A percentile compares a stretch with the other conserved stretches of the same genome.
Conservation (phyloP, 2,329 filamentous ascomycete species). For the Xylariaceae sp. region DNA sequence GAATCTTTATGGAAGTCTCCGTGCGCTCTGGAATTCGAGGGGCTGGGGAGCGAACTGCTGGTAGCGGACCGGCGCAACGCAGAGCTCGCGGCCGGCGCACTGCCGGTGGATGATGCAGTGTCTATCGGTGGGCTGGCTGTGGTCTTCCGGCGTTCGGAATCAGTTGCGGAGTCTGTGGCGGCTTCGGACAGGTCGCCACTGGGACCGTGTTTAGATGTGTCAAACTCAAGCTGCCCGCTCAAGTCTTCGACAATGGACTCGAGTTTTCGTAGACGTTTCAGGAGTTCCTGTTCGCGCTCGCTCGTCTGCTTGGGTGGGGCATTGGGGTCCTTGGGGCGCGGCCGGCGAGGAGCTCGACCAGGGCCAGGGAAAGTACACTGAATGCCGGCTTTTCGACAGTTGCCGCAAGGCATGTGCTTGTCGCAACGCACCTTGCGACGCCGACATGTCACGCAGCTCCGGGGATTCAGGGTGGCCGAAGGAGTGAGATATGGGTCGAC, state of each 20-base stretch:
- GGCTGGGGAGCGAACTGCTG: slow-evolving; percentile 22
- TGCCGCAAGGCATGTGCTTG: slow-evolving; percentile 70
- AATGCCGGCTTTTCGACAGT: slow-evolving; percentile 65
- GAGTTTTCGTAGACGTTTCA: slow-evolving; percentile 66
- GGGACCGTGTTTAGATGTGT: slow-evolving; percentile 36
- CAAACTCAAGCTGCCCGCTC: slow-evolving; percentile 58
- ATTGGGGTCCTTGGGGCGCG: slow-evolving; percentile 59
- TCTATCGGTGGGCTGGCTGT: slow-evolving; percentile 19
- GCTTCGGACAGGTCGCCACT: slow-evolving; percentile 38
- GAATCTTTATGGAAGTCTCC: slow-evolving; percentile 49
- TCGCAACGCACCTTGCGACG: slow-evolving; percentile 67
- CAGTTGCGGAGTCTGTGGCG: slow-evolving; percentile 21
- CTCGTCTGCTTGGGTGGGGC: slow-evolving; percentile 53
- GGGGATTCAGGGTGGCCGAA: slow-evolving; percentile 28
- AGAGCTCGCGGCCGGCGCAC: slow-evolving; percentile 14
- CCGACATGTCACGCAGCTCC: slow-evolving; percentile 47
- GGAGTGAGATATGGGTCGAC: slow-evolving; percentile 29
- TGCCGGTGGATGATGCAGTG: slow-evolving; percentile 13
- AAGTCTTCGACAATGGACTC: slow-evolving; percentile 71
- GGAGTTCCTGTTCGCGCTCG: slow-evolving; percentile 61
- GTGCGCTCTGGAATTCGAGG: slow-evolving; percentile 16
- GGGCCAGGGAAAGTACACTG: slow-evolving; percentile 71
- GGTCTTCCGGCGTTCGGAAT: slow-evolving; percentile 21
- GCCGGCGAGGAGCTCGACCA: slow-evolving; percentile 64
- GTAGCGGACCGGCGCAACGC: slow-evolving; percentile 17